phyloP scores from a whole-genome alignment of 306 rosid species.

The Biancaea sappan region DNA sequence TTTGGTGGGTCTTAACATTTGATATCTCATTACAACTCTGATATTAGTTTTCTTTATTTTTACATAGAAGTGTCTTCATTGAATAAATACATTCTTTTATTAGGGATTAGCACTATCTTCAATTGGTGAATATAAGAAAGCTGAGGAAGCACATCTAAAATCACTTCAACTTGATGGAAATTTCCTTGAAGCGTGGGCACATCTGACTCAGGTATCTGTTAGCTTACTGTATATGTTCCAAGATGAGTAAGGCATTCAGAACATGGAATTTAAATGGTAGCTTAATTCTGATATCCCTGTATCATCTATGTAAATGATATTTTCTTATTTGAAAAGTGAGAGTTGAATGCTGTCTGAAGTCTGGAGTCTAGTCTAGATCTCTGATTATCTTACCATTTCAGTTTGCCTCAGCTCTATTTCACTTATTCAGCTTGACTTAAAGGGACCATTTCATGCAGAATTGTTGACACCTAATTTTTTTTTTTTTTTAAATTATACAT shows the following conservation, averaged over 20 bases:
- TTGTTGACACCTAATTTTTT: neutral
- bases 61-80: conserved; percentile 12
- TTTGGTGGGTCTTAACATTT: conserved; percentile 60
- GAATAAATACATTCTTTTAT: conserved; percentile 34
- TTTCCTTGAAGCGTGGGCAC: conserved; percentile 89
- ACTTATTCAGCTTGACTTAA: neutral
- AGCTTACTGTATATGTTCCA: conserved; percentile 1
- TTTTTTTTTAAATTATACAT: neutral
- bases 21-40: conserved; percentile 24
- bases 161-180: conserved; percentile 70
- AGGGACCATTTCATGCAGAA: neutral
- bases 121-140: conserved; percentile 75
- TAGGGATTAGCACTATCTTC: conserved; percentile 88
- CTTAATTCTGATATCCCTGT: neutral
- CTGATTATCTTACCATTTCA: neutral
- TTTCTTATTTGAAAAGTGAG: conserved; percentile 8
- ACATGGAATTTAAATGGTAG: conserved; percentile 1
- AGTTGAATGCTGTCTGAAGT: neutral
- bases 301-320: conserved; percentile 10
- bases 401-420: neutral
- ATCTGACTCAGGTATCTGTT: conserved; percentile 75
- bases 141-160: conserved; percentile 83
- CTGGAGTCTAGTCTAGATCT: neutral
- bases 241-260: conserved; percentile 21
- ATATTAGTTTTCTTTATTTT: conserved; percentile 31